Conservation (phyloP, 768 basidiomycete species). For the Boletus rex-veris region DNA sequence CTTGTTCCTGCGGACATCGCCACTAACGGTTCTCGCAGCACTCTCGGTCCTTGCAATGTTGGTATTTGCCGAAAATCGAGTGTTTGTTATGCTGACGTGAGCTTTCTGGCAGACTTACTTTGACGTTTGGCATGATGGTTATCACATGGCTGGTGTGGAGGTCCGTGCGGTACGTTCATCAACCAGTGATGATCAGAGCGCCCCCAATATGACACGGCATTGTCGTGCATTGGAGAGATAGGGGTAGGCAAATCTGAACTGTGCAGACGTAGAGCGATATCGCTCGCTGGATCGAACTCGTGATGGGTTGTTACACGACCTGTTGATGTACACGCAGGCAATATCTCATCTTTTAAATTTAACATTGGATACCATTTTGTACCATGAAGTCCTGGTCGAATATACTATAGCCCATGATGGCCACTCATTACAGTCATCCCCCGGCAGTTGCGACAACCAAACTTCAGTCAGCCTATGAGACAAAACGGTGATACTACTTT, state of each 20-base stretch:
- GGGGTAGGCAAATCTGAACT: constrained; percentile 3
- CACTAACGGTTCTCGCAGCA: constrained; percentile 27
- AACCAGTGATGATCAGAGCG: constrained; percentile 28
- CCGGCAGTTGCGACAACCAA: too few species aligned
- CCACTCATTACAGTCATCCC: constrained; percentile 3
- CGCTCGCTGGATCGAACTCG: neutral
- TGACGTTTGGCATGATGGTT: constrained; percentile 47
- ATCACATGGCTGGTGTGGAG: constrained; percentile 53
- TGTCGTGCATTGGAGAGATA: constrained; percentile 1
- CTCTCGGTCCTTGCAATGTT: constrained; percentile 54
- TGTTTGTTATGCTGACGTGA: constrained; percentile 7
- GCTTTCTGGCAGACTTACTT: constrained; percentile 34
- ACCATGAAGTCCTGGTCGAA: neutral
- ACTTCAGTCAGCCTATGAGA: too few species aligned
- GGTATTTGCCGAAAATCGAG: constrained; percentile 14
- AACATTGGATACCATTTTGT: neutral
- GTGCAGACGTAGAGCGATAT: neutral
- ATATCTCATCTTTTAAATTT: neutral
- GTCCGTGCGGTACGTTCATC: constrained; percentile 40
- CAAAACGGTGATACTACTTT: too few species aligned
- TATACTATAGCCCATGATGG: constrained; percentile 6
- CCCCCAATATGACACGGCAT: constrained; percentile 18
- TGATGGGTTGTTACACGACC: neutral
- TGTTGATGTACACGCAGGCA: neutral
- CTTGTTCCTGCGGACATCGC: too few species aligned